Evolutionary conservation across 176 grass and related monocot species (phyloP).

Genomic region (Tillandsia leiboldiana): DNA sequence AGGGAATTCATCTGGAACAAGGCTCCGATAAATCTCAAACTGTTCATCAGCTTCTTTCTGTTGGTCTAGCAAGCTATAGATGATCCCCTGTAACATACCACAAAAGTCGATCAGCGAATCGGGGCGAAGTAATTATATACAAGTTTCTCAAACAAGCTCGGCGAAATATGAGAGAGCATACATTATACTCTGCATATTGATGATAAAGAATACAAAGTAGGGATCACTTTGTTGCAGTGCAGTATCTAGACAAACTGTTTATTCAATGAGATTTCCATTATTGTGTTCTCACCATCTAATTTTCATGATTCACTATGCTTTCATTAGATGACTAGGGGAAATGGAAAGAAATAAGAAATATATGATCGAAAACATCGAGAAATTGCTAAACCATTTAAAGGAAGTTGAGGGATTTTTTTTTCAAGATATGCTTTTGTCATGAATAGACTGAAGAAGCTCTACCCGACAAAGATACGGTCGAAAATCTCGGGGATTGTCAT

Average conservation of each 20-base stretch:
- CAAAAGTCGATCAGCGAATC: not conserved
- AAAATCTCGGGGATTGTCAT: slow-evolving; percentile 76
- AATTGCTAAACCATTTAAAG: too few relatives aligned
- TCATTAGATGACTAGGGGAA: not conserved
- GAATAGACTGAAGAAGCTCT: not conserved
- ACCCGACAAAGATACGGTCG: slow-evolving; percentile 85
- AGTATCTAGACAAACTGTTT: too few relatives aligned
- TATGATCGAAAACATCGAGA: too few relatives aligned
- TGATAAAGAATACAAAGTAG: too few relatives aligned
- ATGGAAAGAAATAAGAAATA: not conserved
- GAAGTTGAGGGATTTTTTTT: too few relatives aligned
- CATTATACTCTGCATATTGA: too few relatives aligned
- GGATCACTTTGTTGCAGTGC: too few relatives aligned
- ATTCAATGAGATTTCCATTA: too few relatives aligned
- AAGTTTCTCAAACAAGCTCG: not conserved
- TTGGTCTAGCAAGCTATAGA: slow-evolving; percentile 71
- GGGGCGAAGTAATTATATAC: not conserved
- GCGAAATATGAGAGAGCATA: too few relatives aligned
- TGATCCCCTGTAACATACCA: slow-evolving; percentile 45
- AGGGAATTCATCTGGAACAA: slow-evolving; percentile 80
- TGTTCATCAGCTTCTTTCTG: slow-evolving; percentile 60
- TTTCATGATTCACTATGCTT: too few relatives aligned
- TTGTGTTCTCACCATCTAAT: too few relatives aligned
- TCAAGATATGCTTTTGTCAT: not conserved
- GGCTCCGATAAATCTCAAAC: slow-evolving; percentile 59